Evolutionary conservation across 139 green algal species (phyloP).

Genomic region (Auxenochlorella pyrenoidosa): DNA sequence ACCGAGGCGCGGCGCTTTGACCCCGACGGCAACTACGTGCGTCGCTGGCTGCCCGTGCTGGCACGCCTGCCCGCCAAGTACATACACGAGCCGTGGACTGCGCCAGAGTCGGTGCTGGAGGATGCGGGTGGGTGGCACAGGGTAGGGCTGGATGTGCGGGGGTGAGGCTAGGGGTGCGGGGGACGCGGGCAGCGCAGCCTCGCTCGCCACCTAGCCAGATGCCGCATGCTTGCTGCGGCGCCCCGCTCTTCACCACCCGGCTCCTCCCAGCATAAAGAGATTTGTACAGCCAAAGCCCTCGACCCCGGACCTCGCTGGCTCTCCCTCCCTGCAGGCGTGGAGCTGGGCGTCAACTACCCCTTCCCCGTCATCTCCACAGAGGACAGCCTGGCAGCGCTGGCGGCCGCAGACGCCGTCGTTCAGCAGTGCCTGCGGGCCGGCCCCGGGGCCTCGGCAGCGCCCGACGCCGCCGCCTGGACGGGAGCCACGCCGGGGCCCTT

Average conservation of each 20-base stretch:
- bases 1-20: constrained; percentile 74
- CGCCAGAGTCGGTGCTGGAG: constrained; percentile 60
- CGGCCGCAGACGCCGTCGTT: constrained; percentile 43
- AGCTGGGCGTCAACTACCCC: constrained; percentile 77
- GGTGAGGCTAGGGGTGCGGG: too few relatives aligned
- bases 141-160: not conserved
- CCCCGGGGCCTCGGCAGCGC: not conserved
- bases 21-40: constrained; percentile 89
- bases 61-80: constrained; percentile 75
- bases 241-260: too few relatives aligned
- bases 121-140: constrained; percentile 59
- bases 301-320: too few relatives aligned
- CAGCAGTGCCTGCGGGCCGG: constrained; percentile 29
- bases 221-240: not conserved
- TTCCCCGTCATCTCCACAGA: constrained; percentile 61
- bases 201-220: too few relatives aligned
- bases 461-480: not conserved
- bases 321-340: constrained; percentile 64
- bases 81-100: constrained; percentile 82
- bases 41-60: constrained; percentile 89
- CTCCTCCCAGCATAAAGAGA: too few relatives aligned
- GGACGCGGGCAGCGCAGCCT: too few relatives aligned
- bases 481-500: constrained; percentile 5
- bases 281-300: too few relatives aligned
- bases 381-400: constrained; percentile 44